Evolutionary conservation across 2,329 filamentous ascomycete genomes (phyloP), one percentile per base, ranked within the genome.

Genomic region (Cytospora piceae): DNA sequence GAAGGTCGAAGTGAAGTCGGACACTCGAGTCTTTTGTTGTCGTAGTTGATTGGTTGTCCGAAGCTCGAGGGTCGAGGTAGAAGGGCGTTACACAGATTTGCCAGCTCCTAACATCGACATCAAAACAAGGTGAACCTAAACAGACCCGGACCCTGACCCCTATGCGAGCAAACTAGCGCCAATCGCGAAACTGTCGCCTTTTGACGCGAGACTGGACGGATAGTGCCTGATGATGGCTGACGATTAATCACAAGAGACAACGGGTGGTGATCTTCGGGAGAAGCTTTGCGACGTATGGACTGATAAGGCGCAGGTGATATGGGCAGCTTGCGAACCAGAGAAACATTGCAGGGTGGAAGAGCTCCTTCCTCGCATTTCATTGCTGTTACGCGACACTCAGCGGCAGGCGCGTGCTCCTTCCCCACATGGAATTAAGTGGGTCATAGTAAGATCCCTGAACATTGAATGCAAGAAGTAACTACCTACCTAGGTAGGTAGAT

Each of bases 371-470:
- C n/a, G 9, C 46, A 22, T 24, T 57, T 51, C 31, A 31, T 54
- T 63, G 53, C 39, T 31, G 61, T 63, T 63, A 63, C 61, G 61
- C 61, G 61, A 63, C 61, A 57, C 39, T 53, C 53, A 57, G 17
- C 52, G 29, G 54, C 31, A 56, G 53, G 61, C 39, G 55, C 53
- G 61, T 55, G 64, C 31, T 15, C 32, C n/a, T 54, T 53, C 60
- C 64, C 59, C 59, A 63, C 64, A 62, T 31, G 54, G 46, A 62
- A 57, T 58, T 66, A 63, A 63, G 54, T 66, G 64, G 64, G 59
- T 6, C 64, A 54, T n/a, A n/a, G 22, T 49, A 49, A 12, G n/a
- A 12, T 49, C 49, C 22, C 4, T 31, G n/a, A 31, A 27, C n/a
- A 22, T 6, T 3, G 9, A 6, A 22, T n/a, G n/a, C 17, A 15